phyloP scores from a whole-genome alignment of 2,329 filamentous ascomycete species.

The Trichoderma atrobrunneum region DNA sequence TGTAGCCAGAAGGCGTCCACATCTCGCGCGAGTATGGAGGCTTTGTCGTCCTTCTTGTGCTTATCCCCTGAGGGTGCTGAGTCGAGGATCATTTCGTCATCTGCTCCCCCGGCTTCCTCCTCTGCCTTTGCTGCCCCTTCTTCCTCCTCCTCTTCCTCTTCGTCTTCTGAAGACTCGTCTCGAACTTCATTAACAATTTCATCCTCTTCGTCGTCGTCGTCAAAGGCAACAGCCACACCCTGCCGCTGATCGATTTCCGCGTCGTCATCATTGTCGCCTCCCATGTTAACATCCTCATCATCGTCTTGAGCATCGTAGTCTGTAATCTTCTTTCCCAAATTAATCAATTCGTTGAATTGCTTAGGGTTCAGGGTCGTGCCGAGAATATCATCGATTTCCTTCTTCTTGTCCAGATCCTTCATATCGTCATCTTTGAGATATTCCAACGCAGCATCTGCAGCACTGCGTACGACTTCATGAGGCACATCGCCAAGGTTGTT shows the following conservation, averaged over 20 bases:
- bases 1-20: constrained; percentile 98
- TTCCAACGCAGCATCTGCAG: constrained; percentile 87
- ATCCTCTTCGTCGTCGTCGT: constrained; percentile 81
- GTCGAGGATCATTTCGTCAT: constrained; percentile 85
- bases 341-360: constrained; percentile 95
- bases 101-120: constrained; percentile 57
- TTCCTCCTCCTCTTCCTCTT: constrained; percentile 64
- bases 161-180: constrained; percentile 81
- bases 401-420: constrained; percentile 98
- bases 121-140: constrained; percentile 54
- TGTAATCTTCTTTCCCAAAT: constrained; percentile 96
- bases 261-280: constrained; percentile 59
- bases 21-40: constrained; percentile 74
- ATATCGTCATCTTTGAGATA: constrained; percentile 91
- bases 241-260: constrained; percentile 89
- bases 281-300: constrained; percentile 79
- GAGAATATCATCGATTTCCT: constrained; percentile 89
- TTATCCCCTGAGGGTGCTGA: constrained; percentile 51
- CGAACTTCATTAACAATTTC: constrained; percentile 80
- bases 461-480: constrained; percentile 86
- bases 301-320: constrained; percentile 97
- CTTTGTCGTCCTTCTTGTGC: constrained; percentile 52
- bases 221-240: constrained; percentile 96
- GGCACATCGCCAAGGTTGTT: constrained; percentile 88
- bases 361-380: constrained; percentile 80